Conservation (phyloP, 2,329 filamentous ascomycete genomes). For the Diaporthe capsici region DNA sequence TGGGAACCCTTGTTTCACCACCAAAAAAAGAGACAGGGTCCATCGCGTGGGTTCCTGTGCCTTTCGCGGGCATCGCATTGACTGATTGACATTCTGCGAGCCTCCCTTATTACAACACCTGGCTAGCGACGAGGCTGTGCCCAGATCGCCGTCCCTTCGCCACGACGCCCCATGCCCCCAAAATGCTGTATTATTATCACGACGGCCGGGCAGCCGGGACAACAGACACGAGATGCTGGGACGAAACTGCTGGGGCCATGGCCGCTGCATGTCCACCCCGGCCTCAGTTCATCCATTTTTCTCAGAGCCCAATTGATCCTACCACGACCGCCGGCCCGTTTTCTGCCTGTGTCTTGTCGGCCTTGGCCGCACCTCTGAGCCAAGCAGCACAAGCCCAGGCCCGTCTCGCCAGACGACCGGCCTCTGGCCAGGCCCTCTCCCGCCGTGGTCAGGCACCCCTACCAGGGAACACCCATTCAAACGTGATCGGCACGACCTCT, state of each 20-base stretch:
- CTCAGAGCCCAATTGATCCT: background rate
- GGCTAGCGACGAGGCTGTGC: slow-evolving; percentile 31
- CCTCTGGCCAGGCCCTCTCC: background rate
- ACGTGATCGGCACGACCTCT: background rate
- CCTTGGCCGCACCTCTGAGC: background rate
- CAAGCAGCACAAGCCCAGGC: slow-evolving; percentile 7
- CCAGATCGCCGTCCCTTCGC: slow-evolving; percentile 25
- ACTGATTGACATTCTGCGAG: slow-evolving; percentile 17
- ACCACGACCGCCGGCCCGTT: background rate
- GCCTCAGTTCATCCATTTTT: background rate
- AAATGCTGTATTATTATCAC: slow-evolving; percentile 1
- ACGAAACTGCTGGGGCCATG: background rate
- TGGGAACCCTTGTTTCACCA: slow-evolving; percentile 27
- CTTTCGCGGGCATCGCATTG: slow-evolving; percentile 8
- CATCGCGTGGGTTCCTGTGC: slow-evolving; percentile 3
- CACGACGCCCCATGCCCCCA: slow-evolving; percentile 18
- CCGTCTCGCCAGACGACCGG: background rate
- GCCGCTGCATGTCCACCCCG: background rate
- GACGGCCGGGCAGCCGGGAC: background rate
- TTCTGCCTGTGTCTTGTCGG: slow-evolving; percentile 11
- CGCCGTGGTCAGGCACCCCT: background rate
- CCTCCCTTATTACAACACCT: slow-evolving; percentile 26
- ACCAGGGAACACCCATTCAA: background rate
- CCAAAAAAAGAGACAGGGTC: slow-evolving; percentile 22
- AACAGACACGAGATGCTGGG: slow-evolving; percentile 1